Evolutionary conservation across 257 asterid genomes (phyloP).

Genomic region (Dorcoceras hygrometricum): DNA sequence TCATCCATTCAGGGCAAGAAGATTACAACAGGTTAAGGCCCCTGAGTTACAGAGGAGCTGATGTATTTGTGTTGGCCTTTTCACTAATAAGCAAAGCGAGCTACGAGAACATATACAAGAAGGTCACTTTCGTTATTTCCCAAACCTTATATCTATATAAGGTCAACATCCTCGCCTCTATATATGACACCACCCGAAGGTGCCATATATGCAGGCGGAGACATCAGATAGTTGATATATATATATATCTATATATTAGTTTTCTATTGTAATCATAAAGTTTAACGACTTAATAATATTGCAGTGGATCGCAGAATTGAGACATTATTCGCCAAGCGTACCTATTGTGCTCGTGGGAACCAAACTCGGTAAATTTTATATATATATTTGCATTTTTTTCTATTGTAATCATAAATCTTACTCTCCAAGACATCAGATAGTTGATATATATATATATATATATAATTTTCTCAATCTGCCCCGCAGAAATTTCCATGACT

Average conservation of each 20-base stretch:
- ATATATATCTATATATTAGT: too few relatives aligned
- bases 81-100: conserved; percentile 86
- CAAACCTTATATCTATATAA: too few relatives aligned
- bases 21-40: conserved; percentile 87
- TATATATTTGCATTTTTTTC: too few relatives aligned
- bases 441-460: too few relatives aligned
- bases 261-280: neutral
- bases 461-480: too few relatives aligned
- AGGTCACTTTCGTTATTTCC: conserved; percentile 33
- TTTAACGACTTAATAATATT: neutral
- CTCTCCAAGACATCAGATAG: too few relatives aligned
- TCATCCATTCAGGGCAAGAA: conserved; percentile 62
- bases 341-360: conserved; percentile 88
- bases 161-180: too few relatives aligned
- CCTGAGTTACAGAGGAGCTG: conserved; percentile 89
- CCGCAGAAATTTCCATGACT: too few relatives aligned
- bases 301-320: conserved; percentile 79
- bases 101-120: conserved; percentile 74
- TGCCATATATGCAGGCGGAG: too few relatives aligned
- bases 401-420: too few relatives aligned
- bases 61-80: conserved; percentile 69
- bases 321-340: conserved; percentile 71
- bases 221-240: too few relatives aligned
- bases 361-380: conserved; percentile 52
- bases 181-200: too few relatives aligned